phyloP scores from a whole-genome alignment of 2,329 filamentous ascomycete genomes.

The Lasiodiplodia theobromae region DNA sequence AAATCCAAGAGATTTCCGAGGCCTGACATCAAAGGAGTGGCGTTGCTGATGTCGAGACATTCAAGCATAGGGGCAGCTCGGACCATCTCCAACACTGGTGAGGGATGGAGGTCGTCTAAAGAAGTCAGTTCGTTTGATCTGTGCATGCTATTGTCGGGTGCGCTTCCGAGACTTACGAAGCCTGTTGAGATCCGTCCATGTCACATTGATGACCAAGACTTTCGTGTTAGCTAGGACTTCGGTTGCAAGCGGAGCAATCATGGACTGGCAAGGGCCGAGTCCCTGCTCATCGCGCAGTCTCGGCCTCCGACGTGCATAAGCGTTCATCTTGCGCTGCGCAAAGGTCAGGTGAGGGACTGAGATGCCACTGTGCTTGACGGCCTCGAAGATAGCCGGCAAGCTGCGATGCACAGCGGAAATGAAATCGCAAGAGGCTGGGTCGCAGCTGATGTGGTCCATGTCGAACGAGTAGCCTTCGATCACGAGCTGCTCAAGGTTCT shows the following conservation, averaged over 20 bases:
- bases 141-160: neutral
- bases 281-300: too few species aligned
- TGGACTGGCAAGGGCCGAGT: neutral
- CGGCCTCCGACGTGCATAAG: too few species aligned
- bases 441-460: neutral
- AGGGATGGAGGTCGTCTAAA: neutral
- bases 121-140: neutral
- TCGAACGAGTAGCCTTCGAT: neutral
- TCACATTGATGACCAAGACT: neutral
- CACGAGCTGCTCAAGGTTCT: neutral
- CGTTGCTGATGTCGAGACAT: neutral
- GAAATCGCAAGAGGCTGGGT: neutral
- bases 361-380: neutral
- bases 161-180: neutral
- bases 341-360: neutral
- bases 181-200: fast-evolving
- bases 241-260: neutral
- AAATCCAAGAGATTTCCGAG: too few species aligned
- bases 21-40: too few species aligned
- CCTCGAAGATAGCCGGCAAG: neutral
- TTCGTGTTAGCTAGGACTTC: neutral
- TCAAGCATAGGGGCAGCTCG: neutral
- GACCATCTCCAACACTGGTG: neutral
- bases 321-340: too few species aligned
- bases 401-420: neutral